Conservation (phyloP, 805 yeast genomes). For the Wickerhamiella spandovensis region DNA sequence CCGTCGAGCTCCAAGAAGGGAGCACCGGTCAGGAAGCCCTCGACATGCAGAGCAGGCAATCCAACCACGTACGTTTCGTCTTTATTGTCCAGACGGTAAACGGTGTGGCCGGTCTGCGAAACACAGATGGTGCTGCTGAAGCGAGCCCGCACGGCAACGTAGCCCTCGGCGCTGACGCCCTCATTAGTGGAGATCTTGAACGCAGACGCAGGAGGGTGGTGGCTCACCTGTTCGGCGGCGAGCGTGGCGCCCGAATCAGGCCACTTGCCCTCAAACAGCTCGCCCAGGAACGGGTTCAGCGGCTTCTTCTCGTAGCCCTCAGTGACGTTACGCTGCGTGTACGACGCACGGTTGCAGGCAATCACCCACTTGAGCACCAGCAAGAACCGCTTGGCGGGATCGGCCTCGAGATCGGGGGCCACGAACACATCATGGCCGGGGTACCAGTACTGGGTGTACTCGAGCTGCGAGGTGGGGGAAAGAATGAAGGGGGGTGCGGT, state of each 20-base stretch:
- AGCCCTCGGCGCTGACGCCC: conserved; percentile 74
- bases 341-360: conserved; percentile 83
- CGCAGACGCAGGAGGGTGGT: conserved; percentile 97
- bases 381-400: conserved; percentile 48
- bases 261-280: conserved; percentile 87
- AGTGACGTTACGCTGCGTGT: conserved; percentile 80
- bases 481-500: conserved; percentile 97
- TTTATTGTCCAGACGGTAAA: conserved; percentile 41
- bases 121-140: conserved; percentile 72
- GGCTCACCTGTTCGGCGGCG: conserved; percentile 86
- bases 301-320: conserved; percentile 97
- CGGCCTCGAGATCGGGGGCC: conserved; percentile 41
- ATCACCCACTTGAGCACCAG: conserved; percentile 86
- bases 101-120: conserved; percentile 85
- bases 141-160: conserved; percentile 76
- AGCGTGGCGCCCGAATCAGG: conserved; percentile 69
- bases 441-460: conserved; percentile 93
- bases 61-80: conserved; percentile 65
- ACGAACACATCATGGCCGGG: conserved; percentile 77
- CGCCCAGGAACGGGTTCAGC: conserved; percentile 91
- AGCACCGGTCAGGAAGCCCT: conserved; percentile 78
- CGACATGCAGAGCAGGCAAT: conserved; percentile 90
- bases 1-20: conserved; percentile 95
- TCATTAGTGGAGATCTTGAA: conserved; percentile 67
- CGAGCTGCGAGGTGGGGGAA: conserved; percentile 77